A percentile compares a stretch with the other conserved stretches of the same genome.
These are phyloP conservation scores for Apostasia shenzhenica DNA, from an alignment of 106 monocot species.

Conservation along the genomic window DNA sequence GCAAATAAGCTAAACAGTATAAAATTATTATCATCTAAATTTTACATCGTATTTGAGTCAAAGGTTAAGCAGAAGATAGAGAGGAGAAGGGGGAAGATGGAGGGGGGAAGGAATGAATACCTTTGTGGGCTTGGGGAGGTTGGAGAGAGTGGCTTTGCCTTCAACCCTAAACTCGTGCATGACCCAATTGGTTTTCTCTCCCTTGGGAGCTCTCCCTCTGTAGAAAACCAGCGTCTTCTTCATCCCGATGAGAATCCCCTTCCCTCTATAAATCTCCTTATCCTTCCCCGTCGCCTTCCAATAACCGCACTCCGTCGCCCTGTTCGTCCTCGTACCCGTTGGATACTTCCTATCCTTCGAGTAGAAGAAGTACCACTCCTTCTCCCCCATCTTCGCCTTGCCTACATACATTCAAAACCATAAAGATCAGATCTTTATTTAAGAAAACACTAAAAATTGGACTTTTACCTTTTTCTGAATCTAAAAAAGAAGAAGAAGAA, in stretches of 20 bases:
- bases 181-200: conserved; percentile 80
- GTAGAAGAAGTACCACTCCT: conserved; percentile 62
- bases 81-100: too few relatives aligned
- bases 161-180: conserved; percentile 87
- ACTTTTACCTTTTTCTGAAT: background rate
- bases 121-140: conserved; percentile 13
- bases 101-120: background rate
- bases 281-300: conserved; percentile 96
- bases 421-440: background rate
- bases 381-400: conserved; percentile 62
- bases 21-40: background rate
- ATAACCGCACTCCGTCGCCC: conserved; percentile 67
- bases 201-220: conserved; percentile 62
- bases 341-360: conserved; percentile 68
- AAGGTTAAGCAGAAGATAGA: too few relatives aligned
- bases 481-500: background rate
- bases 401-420: conserved; percentile 15
- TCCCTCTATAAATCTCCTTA: conserved; percentile 57
- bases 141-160: conserved; percentile 22
- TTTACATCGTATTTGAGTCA: too few relatives aligned
- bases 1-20: background rate
- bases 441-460: too few relatives aligned
- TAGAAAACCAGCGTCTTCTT: conserved; percentile 93
- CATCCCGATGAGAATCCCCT: conserved; percentile 50
- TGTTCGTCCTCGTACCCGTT: conserved; percentile 61